Evolutionary conservation across 306 rosid species (phyloP), one percentile per base, ranked within the genome.

Genomic region (Mimosa pudica): DNA sequence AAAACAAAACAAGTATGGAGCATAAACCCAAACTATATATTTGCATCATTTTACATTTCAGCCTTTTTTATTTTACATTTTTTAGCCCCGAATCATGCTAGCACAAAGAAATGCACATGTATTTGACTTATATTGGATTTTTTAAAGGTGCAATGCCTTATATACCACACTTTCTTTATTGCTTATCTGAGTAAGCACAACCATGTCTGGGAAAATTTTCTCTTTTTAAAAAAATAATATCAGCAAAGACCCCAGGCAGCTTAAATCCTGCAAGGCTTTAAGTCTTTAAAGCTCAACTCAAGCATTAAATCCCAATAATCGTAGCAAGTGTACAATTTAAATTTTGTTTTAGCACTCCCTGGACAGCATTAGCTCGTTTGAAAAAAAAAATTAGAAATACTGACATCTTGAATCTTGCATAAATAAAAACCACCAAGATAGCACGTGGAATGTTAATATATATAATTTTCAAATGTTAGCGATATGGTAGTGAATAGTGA

Each of bases 171-270:
- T 16, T 8, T 44, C 71, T 17, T 11, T 68, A 68, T 17, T 68
- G 54, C 52, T 44, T 17, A 41, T 44, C 14, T 42, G 72, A 68
- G 52, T n/a, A 42, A 42, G 73, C 73, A 42, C 52, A 68, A 42
- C 1, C 16, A n/a, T 68, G 52, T 42, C 17, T 68, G 52, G 33
- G 33, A 10, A 16, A 42, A 10, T 20, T 0, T 24, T 24, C 30
- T 38, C 42, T 38, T 46, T 7, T 7, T 7, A 36, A 16, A 1
- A 2, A 2, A 7, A 66, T 36, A 66, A 7, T 38, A 11, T 16
- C 71, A 36, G 47, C 24, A 36, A 45, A 65, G 71, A 7, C 24
- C 13, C 5, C 20, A n/a, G 10, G 30, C 20, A 30, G 10, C 9
- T 2, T 12, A 11, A 35, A 36, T 65, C 47, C 30, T 7, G 7